phyloP scores from a whole-genome alignment of 768 basidiomycete species.

The Termitomyces sp. region DNA sequence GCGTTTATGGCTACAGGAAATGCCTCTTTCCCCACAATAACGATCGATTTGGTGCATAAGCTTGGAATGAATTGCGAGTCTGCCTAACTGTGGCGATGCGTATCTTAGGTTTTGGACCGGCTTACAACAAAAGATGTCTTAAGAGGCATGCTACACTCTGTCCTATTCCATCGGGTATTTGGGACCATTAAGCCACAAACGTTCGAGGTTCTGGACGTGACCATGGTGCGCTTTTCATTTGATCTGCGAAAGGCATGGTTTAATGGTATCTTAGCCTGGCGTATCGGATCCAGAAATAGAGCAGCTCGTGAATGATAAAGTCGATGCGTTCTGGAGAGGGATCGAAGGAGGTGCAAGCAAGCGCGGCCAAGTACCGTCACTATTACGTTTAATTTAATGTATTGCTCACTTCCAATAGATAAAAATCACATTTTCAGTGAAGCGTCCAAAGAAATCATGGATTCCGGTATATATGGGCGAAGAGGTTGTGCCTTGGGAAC shows the following conservation, averaged over 20 bases:
- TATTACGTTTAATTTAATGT: background rate
- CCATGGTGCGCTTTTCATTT: constrained; percentile 54
- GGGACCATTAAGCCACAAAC: constrained; percentile 72
- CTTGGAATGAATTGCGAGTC: background rate
- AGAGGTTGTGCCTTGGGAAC: constrained; percentile 85
- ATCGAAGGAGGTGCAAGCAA: constrained; percentile 60
- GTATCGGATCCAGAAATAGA: constrained; percentile 72
- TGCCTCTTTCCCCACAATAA: constrained; percentile 9
- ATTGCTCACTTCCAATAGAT: constrained; percentile 36
- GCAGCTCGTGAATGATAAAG: constrained; percentile 66
- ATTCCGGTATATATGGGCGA: constrained; percentile 65
- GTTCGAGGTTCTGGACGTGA: constrained; percentile 79
- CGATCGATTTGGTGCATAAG: constrained; percentile 13
- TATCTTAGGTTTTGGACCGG: constrained; percentile 63
- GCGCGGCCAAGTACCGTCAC: constrained; percentile 54
- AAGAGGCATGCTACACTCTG: constrained; percentile 70
- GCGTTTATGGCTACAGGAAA: constrained; percentile 10
- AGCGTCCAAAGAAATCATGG: constrained; percentile 73
- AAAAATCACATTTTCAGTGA: constrained; percentile 70
- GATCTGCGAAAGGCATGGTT: background rate
- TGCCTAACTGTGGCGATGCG: constrained; percentile 3
- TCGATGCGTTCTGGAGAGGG: constrained; percentile 73
- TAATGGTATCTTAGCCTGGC: constrained; percentile 48
- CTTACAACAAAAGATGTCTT: constrained; percentile 69
- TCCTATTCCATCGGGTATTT: constrained; percentile 80